Evolutionary conservation across 1,284 basidiomycete species (phyloP).

Genomic region (Laetiporus sulphureus): DNA sequence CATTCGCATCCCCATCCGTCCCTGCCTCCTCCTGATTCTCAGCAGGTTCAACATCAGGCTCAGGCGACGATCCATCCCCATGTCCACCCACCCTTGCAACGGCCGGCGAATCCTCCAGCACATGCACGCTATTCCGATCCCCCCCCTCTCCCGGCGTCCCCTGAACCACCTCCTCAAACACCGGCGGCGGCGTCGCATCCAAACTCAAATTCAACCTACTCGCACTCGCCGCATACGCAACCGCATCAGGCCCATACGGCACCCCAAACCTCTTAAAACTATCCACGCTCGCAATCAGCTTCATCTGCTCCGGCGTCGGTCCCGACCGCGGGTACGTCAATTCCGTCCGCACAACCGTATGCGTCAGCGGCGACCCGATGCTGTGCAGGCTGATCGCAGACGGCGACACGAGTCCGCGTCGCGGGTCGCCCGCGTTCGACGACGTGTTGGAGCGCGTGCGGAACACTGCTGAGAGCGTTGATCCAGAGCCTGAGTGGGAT

Average conservation of each 20-base stretch:
- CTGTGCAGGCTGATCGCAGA: slow-evolving; percentile 38
- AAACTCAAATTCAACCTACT: slow-evolving; percentile 29
- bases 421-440: slow-evolving; percentile 19
- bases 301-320: slow-evolving; percentile 46
- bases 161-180: slow-evolving; percentile 24
- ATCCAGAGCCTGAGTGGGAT: slow-evolving; percentile 30
- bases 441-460: slow-evolving; percentile 22
- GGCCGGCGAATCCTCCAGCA: too few relatives aligned
- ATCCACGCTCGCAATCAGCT: slow-evolving; percentile 41
- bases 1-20: too few relatives aligned
- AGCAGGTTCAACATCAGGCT: too few relatives aligned
- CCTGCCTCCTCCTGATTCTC: too few relatives aligned
- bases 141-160: background rate
- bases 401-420: slow-evolving; percentile 27
- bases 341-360: slow-evolving; percentile 42
- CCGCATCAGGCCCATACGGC: slow-evolving; percentile 44
- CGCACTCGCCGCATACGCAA: slow-evolving; percentile 32
- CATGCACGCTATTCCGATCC: too few relatives aligned
- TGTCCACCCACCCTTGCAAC: too few relatives aligned
- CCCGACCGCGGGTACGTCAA: slow-evolving; percentile 42
- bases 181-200: slow-evolving; percentile 32
- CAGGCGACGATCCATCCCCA: too few relatives aligned
- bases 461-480: slow-evolving; percentile 26
- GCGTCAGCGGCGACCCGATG: slow-evolving; percentile 44
- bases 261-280: slow-evolving; percentile 41